Evolutionary conservation across 257 asterid genomes (phyloP).

Genomic region (Penstemon newberryi): DNA sequence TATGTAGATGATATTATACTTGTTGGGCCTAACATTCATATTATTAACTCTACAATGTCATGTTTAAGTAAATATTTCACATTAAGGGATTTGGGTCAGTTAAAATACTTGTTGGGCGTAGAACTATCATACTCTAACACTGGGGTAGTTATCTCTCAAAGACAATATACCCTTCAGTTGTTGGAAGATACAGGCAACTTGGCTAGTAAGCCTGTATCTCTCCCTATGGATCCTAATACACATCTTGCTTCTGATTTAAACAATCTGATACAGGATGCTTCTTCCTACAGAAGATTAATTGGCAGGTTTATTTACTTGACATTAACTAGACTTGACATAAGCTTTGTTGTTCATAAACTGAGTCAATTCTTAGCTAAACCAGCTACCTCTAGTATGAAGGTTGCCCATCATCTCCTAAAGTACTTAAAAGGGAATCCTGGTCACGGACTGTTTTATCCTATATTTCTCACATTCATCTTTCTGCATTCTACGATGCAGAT

Average conservation of each 20-base stretch:
- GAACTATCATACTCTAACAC: background rate
- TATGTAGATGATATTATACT: background rate
- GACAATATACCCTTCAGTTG: background rate
- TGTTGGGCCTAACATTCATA: background rate
- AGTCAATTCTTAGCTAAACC: background rate
- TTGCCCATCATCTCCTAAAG: background rate
- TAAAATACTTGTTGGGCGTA: background rate
- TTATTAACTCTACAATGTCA: background rate
- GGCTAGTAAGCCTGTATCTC: background rate
- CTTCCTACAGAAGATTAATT: too few species aligned
- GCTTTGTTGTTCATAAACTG: background rate
- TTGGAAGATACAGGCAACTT: background rate
- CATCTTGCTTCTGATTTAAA: too few species aligned
- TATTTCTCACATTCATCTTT: background rate
- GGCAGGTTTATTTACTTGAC: too few species aligned
- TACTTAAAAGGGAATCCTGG: background rate
- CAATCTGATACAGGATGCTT: too few species aligned
- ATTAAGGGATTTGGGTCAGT: background rate
- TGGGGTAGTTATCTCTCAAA: background rate
- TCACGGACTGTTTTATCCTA: background rate
- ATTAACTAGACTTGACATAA: too few species aligned
- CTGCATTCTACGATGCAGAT: background rate
- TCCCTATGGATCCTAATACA: too few species aligned
- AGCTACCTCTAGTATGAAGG: background rate
- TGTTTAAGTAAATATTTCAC: background rate